Evolutionary conservation across 2,329 filamentous ascomycete species (phyloP).

Genomic region (Fusarium sp.): DNA sequence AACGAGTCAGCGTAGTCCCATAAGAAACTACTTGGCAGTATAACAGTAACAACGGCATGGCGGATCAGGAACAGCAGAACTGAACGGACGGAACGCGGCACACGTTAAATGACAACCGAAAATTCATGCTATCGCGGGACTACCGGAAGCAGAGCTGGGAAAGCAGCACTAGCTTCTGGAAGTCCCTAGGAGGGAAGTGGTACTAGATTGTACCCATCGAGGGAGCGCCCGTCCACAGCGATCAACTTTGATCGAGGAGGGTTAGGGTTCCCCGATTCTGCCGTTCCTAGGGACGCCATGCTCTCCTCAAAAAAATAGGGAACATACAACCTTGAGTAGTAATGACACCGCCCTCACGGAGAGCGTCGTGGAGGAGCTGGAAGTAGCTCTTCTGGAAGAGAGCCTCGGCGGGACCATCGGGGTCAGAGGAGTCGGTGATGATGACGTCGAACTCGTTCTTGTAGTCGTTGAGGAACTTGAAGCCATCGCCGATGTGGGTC

Average conservation of each 20-base stretch:
- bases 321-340: conserved; percentile 99
- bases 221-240: conserved; percentile 23
- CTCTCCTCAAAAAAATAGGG: conserved; percentile 68
- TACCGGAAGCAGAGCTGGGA: conserved; percentile 52
- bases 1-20: conserved; percentile 33
- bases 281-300: conserved; percentile 52
- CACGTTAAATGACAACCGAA: conserved; percentile 23
- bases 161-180: conserved; percentile 55
- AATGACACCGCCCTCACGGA: conserved; percentile 96
- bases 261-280: conserved; percentile 41
- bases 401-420: conserved; percentile 93
- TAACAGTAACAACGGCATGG: conserved; percentile 23
- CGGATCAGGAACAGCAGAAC: conserved; percentile 37
- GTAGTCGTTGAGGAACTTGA: conserved; percentile 97
- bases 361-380: conserved; percentile 87
- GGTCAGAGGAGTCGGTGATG: conserved; percentile 98
- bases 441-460: conserved; percentile 99
- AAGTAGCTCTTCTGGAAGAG: conserved; percentile 99
- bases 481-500: conserved; percentile 94
- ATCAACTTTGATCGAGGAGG: conserved; percentile 37
- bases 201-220: conserved; percentile 43
- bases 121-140: conserved; percentile 48
- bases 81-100: conserved; percentile 14
- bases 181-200: conserved; percentile 48
- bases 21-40: conserved; percentile 15